phyloP scores from a whole-genome alignment of 208 protist genomes.

The Wallacemonas collosoma region DNA sequence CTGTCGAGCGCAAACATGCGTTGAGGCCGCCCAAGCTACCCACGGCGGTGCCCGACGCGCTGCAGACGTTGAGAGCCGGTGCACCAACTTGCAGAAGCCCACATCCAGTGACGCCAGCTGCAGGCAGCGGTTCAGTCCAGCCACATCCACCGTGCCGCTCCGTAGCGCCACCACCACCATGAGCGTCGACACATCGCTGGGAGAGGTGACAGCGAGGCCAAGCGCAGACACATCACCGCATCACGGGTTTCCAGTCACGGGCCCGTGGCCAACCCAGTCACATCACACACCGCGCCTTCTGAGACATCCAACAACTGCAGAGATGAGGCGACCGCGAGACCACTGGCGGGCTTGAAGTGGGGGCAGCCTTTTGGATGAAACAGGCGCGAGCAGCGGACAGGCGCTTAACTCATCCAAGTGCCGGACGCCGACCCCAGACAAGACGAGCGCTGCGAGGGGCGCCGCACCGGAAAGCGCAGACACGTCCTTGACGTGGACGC shows the following conservation, averaged over 20 bases:
- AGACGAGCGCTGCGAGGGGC: neutral
- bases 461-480: neutral
- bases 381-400: conserved; percentile 13
- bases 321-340: neutral
- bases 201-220: conserved; percentile 26
- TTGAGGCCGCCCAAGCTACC: neutral
- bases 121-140: conserved; percentile 17
- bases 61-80: neutral
- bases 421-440: neutral
- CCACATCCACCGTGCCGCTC: conserved; percentile 19
- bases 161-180: conserved; percentile 27
- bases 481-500: neutral
- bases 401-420: conserved; percentile 7
- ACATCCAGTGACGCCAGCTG: conserved; percentile 9
- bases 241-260: neutral
- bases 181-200: neutral
- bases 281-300: neutral
- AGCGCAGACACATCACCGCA: neutral
- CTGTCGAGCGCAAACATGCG: neutral
- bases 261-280: conserved; percentile 3
- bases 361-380: neutral
- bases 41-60: conserved; percentile 1
- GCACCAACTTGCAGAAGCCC: conserved; percentile 3
- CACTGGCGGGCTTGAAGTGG: neutral
- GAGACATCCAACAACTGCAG: neutral